Conservation (phyloP, 1,284 basidiomycete genomes). For the Schizopora paradoxa region DNA sequence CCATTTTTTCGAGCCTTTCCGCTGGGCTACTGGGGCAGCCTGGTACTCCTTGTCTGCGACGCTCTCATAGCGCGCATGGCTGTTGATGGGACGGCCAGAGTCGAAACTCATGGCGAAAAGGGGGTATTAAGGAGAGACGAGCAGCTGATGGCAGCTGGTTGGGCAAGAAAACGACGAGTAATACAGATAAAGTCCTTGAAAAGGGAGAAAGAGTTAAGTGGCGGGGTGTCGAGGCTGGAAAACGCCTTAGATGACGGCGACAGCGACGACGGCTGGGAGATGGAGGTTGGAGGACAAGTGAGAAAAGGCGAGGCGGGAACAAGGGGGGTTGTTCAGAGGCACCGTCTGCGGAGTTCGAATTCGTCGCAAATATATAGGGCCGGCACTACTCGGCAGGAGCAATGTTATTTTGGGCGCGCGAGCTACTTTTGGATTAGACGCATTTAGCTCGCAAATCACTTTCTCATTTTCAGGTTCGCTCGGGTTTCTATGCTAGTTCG, state of each 20-base stretch:
- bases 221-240: background rate
- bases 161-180: background rate
- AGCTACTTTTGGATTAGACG: no score
- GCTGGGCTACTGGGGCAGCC: conserved; percentile 21
- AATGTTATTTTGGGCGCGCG: background rate
- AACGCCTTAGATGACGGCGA: conserved; percentile 3
- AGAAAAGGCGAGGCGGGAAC: background rate
- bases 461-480: background rate
- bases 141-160: conserved; percentile 5
- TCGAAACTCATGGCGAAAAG: background rate
- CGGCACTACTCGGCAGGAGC: background rate
- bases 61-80: no score
- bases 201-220: background rate
- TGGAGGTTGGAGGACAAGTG: background rate
- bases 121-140: conserved; percentile 5
- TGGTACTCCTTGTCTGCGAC: conserved; percentile 17
- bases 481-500: conserved; percentile 27
- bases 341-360: background rate
- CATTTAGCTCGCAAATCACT: no score
- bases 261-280: conserved; percentile 1
- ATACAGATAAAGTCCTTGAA: background rate
- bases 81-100: background rate
- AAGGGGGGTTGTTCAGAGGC: background rate
- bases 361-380: background rate
- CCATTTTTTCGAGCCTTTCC: conserved; percentile 48